phyloP scores from a whole-genome alignment of 2,329 filamentous ascomycete species.

The Scytalidium sp. region DNA sequence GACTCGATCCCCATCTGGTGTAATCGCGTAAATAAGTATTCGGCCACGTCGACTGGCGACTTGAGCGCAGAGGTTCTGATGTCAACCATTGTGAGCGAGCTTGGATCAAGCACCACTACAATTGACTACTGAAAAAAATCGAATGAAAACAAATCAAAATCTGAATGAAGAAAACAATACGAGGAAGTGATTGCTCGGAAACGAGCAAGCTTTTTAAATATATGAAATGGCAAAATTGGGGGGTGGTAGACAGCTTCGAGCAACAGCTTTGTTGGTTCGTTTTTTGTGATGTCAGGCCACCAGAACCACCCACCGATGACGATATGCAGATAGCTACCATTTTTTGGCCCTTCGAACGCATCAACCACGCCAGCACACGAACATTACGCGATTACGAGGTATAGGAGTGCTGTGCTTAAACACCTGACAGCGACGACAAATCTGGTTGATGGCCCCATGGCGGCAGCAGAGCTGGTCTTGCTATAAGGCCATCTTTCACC shows the following conservation, averaged over 20 bases:
- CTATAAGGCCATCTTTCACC: not conserved
- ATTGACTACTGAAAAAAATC: not conserved
- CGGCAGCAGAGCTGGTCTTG: not conserved
- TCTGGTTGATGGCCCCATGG: not conserved
- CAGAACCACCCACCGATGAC: not conserved
- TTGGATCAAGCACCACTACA: not conserved
- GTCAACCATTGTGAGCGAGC: conserved; percentile 32
- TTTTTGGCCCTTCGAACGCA: not conserved
- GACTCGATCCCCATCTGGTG: conserved; percentile 62
- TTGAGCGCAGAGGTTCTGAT: conserved; percentile 38
- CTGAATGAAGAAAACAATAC: not conserved
- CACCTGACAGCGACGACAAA: not conserved
- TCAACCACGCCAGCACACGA: not conserved
- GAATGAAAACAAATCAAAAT: not conserved
- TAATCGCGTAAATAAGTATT: conserved; percentile 66
- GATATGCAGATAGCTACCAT: not conserved
- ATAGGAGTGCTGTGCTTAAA: not conserved
- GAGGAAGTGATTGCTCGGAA: not conserved
- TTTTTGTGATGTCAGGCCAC: not conserved
- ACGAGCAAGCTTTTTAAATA: no score
- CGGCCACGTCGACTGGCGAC: conserved; percentile 51
- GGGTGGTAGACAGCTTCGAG: not conserved
- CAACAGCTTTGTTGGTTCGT: not conserved
- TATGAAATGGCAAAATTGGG: no score
- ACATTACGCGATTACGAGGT: not conserved